phyloP scores from a whole-genome alignment of 768 basidiomycete genomes.

The Mycena vitilis region DNA sequence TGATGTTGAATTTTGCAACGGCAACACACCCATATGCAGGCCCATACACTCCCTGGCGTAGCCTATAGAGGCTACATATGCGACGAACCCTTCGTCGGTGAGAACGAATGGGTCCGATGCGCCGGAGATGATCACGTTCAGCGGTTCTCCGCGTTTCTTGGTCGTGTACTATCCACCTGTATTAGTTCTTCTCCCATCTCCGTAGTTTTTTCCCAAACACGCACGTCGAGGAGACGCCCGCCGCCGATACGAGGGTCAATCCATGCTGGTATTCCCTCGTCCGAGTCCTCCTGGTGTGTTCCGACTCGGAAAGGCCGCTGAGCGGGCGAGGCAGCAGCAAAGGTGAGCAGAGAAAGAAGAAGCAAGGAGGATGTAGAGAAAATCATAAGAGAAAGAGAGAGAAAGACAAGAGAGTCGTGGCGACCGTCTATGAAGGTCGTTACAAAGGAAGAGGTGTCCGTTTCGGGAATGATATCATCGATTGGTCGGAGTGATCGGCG shows the following conservation, averaged over 20 bases:
- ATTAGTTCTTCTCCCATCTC: background rate
- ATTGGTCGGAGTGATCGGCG: too few relatives aligned
- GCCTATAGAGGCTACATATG: slow-evolving; percentile 81
- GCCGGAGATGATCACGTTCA: slow-evolving; percentile 86
- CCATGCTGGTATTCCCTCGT: slow-evolving; percentile 44
- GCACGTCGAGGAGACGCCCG: slow-evolving; percentile 81
- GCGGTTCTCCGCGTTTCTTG: slow-evolving; percentile 76
- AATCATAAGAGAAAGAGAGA: slow-evolving; percentile 10
- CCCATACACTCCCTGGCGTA: slow-evolving; percentile 88
- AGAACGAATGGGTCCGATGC: slow-evolving; percentile 84
- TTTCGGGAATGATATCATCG: slow-evolving; percentile 14
- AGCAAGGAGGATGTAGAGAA: slow-evolving; percentile 11
- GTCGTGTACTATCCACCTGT: slow-evolving; percentile 66
- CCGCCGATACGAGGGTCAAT: slow-evolving; percentile 80
- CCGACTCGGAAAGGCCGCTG: slow-evolving; percentile 24
- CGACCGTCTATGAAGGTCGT: background rate
- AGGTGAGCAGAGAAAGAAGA: slow-evolving; percentile 13
- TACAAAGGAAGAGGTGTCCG: background rate
- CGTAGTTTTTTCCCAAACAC: slow-evolving; percentile 38
- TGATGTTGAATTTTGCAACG: background rate
- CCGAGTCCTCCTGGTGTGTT: slow-evolving; percentile 14
- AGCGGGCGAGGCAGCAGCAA: slow-evolving; percentile 31
- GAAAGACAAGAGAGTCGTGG: background rate
- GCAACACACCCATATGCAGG: slow-evolving; percentile 45
- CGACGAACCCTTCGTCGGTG: slow-evolving; percentile 75